phyloP scores from a whole-genome alignment of 2,329 filamentous ascomycete genomes.

The Tolypocladium pustulatum region DNA sequence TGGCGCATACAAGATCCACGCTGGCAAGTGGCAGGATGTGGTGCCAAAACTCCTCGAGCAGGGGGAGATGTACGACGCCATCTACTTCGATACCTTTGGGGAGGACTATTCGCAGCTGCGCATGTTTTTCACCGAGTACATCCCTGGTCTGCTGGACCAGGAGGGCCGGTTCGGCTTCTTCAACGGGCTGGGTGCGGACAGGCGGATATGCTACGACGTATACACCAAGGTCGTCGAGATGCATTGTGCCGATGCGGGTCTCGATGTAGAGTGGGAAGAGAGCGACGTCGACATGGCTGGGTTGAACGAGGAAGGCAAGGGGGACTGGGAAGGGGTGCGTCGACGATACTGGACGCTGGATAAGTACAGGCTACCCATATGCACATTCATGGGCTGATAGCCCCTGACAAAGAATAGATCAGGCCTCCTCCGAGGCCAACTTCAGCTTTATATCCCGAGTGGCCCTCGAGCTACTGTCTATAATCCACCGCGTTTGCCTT shows the following conservation, averaged over 20 bases:
- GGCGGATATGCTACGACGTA: constrained; percentile 90
- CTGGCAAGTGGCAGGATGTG: constrained; percentile 69
- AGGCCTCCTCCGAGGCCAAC: neutral
- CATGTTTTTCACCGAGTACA: constrained; percentile 78
- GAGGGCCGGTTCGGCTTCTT: constrained; percentile 76
- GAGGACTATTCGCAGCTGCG: constrained; percentile 83
- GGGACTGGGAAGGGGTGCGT: constrained; percentile 81
- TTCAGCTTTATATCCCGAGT: neutral
- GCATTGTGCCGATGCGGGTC: constrained; percentile 77
- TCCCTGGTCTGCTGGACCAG: constrained; percentile 66
- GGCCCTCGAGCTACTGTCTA: constrained; percentile 5
- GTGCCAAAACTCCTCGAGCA: constrained; percentile 56
- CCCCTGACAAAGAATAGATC: neutral
- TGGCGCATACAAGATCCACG: constrained; percentile 62
- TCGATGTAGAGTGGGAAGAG: constrained; percentile 81
- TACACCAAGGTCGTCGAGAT: constrained; percentile 88
- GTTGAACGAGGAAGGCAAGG: constrained; percentile 55
- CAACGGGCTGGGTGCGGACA: constrained; percentile 84
- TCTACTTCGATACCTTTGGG: constrained; percentile 97
- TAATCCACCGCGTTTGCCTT: constrained; percentile 13
- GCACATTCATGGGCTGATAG: constrained; percentile 57
- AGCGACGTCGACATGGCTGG: constrained; percentile 58
- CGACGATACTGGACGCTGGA: constrained; percentile 85
- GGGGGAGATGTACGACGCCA: constrained; percentile 67
- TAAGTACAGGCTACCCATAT: constrained; percentile 63